Evolutionary conservation across 169 alveolate genomes (phyloP).

Genomic region (Eimeria praecox): DNA sequence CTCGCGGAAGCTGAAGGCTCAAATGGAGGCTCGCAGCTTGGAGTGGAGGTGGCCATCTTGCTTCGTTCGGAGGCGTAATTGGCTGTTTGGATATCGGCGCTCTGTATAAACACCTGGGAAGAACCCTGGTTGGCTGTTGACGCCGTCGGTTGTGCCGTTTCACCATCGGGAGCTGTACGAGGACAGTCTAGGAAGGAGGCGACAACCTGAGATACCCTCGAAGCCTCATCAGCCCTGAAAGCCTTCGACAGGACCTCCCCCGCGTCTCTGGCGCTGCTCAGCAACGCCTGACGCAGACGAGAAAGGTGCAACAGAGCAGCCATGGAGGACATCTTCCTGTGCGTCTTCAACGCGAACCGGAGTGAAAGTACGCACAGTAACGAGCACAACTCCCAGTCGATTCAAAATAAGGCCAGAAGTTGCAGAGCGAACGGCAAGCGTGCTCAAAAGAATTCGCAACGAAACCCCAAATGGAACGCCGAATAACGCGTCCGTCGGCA

Average conservation of each 20-base stretch:
- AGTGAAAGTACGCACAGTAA: neutral
- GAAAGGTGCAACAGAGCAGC: slow-evolving; percentile 2
- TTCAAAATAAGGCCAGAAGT: neutral
- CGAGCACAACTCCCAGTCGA: neutral
- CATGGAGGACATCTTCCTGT: neutral
- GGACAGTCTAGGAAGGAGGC: neutral
- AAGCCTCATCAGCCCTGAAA: slow-evolving; percentile 20
- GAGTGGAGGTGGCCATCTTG: neutral
- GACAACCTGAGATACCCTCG: slow-evolving; percentile 31
- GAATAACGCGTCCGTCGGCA: neutral
- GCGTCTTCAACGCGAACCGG: neutral
- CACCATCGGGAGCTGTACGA: neutral
- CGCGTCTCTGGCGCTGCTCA: slow-evolving; percentile 11
- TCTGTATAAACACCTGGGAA: neutral
- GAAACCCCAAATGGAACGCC: neutral
- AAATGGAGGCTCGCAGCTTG: neutral
- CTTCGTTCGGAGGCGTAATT: neutral
- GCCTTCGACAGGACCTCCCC: slow-evolving; percentile 29
- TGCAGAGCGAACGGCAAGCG: neutral
- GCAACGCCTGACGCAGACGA: slow-evolving; percentile 36
- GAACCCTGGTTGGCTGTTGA: neutral
- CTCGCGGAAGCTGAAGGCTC: neutral
- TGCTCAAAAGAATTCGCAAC: neutral
- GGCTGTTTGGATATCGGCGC: too few relatives aligned
- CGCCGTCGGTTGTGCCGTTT: neutral